phyloP scores from a whole-genome alignment of 495 filamentous ascomycete genomes.

The Penicillium salamii region DNA sequence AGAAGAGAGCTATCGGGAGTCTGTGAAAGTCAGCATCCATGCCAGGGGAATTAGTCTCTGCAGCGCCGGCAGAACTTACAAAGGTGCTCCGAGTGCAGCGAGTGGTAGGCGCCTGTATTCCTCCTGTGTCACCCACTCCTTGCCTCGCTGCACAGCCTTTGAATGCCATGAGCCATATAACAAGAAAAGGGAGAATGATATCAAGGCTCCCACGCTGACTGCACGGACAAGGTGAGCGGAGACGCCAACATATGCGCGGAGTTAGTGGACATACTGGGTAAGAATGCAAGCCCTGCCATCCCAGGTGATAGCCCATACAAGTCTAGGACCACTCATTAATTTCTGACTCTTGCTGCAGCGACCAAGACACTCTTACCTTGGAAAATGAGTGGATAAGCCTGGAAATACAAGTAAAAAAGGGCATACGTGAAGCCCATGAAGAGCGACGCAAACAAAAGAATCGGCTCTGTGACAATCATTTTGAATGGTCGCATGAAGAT shows the following conservation, averaged over 20 bases:
- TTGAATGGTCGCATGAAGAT: slow-evolving; percentile 30
- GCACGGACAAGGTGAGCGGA: no score
- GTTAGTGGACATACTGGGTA: slow-evolving; percentile 23
- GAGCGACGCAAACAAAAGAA: slow-evolving; percentile 46
- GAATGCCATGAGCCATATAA: slow-evolving; percentile 24
- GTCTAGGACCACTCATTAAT: slow-evolving; percentile 16
- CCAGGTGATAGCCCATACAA: slow-evolving; percentile 42
- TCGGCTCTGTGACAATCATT: slow-evolving; percentile 36
- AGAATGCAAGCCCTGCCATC: slow-evolving; percentile 29
- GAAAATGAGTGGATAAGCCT: slow-evolving; percentile 62
- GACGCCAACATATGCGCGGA: not conserved
- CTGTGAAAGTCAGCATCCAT: no score
- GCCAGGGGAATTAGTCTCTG: no score
- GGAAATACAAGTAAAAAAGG: slow-evolving; percentile 59
- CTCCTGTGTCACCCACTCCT: slow-evolving; percentile 28
- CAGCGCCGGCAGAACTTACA: slow-evolving; percentile 40
- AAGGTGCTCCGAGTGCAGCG: slow-evolving; percentile 59
- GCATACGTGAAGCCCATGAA: slow-evolving; percentile 60
- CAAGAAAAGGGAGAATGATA: slow-evolving; percentile 10
- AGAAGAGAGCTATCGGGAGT: slow-evolving; percentile 52
- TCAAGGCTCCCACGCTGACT: not conserved
- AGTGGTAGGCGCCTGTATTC: slow-evolving; percentile 64
- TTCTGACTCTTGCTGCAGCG: not conserved
- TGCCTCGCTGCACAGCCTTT: slow-evolving; percentile 15
- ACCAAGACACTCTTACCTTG: slow-evolving; percentile 3